Evolutionary conservation across 352 stramenopile genomes (phyloP), one percentile per base, ranked within the genome.

Genomic region (Phytophthora ramorum): DNA sequence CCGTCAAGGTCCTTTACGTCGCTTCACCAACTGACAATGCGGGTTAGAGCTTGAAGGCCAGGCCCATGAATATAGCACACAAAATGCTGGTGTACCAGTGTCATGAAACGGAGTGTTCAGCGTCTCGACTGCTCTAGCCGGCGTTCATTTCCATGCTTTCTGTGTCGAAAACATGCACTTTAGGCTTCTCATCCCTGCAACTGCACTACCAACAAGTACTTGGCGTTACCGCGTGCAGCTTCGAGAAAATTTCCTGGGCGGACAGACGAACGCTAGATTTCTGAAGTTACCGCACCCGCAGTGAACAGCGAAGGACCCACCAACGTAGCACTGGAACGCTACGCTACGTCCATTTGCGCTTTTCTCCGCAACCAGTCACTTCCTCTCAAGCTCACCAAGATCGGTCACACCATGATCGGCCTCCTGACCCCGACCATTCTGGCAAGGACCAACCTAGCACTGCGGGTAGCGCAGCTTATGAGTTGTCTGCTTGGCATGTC

Each of bases 401-500:
- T 37, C 13, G 48, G 9, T 13, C 9, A 22, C 19, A 58, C 46
- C 19, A 74, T 71, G 62, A 58, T 73, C 44, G 58, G 47, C 19
- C 53, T 70, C 20, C 49, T 71, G 9, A 58, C 56, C 30, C 24
- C 61, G 9, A 60, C 61, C 2, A 63, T 37, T 22, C 6, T 72
- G 56, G 49, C 66, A 20, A 70, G 60, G 20, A 46, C 56, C 22
- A 69, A 63, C 10, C 38, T 82, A 22, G 60, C 40, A 0, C 50
- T 76, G 6, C 78, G 76, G 48, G 56, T 14, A 3, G 14, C 63
- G 2, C 79, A 92, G 65, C 79, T 89, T 61, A 14, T 83, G 1
- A 78, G 70, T 46, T 86, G 78, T 62, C 59, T 90, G 34, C 41
- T 89, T 34, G 78, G 75, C n/a, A 48, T 92, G 49, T 52, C 66